A percentile compares a stretch with the other conserved stretches of the same genome.
Conservation (phyloP, 805 yeast species). For the Monosporozyma aerobia region DNA sequence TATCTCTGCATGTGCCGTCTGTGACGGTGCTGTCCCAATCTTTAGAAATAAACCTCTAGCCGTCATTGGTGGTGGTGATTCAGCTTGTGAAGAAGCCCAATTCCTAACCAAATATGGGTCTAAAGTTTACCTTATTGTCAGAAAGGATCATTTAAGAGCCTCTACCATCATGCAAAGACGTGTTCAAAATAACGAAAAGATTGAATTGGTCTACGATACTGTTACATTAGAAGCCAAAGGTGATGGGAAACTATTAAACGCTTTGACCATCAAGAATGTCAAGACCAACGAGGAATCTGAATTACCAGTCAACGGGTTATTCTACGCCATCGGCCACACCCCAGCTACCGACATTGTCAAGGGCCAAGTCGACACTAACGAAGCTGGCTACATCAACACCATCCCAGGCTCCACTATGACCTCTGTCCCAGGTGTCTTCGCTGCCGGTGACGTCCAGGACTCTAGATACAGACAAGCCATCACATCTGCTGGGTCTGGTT, state of each 20-base stretch:
- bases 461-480: constrained; percentile 96
- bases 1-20: constrained; percentile 98
- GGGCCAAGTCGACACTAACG: constrained; percentile 76
- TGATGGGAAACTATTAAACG: constrained; percentile 72
- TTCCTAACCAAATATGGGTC: constrained; percentile 97
- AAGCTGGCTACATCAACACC: constrained; percentile 80
- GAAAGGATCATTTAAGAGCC: constrained; percentile 92
- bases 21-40: constrained; percentile 99
- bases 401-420: constrained; percentile 84
- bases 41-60: constrained; percentile 97
- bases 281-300: constrained; percentile 61
- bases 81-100: constrained; percentile 98
- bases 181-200: constrained; percentile 71
- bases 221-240: constrained; percentile 86
- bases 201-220: constrained; percentile 83
- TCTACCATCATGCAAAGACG: constrained; percentile 96
- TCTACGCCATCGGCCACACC: constrained; percentile 95
- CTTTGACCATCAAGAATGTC: constrained; percentile 59
- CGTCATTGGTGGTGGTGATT: constrained; percentile 98
- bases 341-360: constrained; percentile 85
- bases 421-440: constrained; percentile 83
- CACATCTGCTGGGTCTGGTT: constrained; percentile 98
- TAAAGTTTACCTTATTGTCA: constrained; percentile 84
- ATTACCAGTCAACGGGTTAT: constrained; percentile 78
- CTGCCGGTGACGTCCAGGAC: constrained; percentile 99